Percentiles rank a stretch among this genome's conserved stretches.
phyloP scores from a whole-genome alignment of 768 basidiomycete species.

The Coprinopsis cinerea region DNA sequence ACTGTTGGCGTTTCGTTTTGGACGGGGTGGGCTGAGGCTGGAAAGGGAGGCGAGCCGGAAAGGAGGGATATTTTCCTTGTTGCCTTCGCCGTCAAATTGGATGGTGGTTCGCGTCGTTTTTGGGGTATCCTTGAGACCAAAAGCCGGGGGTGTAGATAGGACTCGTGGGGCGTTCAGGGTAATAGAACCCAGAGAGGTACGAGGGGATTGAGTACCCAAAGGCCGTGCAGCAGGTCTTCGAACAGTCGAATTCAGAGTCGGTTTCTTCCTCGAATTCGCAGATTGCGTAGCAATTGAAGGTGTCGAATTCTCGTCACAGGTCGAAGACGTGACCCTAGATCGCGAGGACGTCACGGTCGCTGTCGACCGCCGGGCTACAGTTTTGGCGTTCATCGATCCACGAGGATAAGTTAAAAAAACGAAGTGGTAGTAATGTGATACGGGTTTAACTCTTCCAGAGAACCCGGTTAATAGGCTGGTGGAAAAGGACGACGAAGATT shows the following conservation, averaged over 20 bases:
- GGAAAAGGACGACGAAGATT: not conserved
- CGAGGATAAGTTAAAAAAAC: not conserved
- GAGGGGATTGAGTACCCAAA: not conserved
- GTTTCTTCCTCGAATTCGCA: too few species aligned
- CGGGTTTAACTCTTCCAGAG: too few species aligned
- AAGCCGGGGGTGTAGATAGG: not conserved
- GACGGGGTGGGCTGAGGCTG: not conserved
- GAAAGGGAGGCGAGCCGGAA: constrained; percentile 4
- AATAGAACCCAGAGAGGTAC: not conserved
- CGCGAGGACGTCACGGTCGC: too few species aligned
- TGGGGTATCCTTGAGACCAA: not conserved
- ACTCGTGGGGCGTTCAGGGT: not conserved
- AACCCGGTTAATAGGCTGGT: too few species aligned
- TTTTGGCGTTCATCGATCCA: not conserved
- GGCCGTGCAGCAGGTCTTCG: not conserved
- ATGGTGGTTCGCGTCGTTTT: not conserved
- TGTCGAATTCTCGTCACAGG: too few species aligned
- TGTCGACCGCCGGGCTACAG: not conserved
- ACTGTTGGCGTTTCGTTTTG: not conserved
- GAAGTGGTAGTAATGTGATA: too few species aligned
- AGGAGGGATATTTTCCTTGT: constrained; percentile 10
- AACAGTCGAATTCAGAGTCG: too few species aligned
- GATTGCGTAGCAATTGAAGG: too few species aligned
- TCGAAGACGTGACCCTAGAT: too few species aligned
- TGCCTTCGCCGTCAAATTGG: constrained; percentile 8